phyloP scores from a whole-genome alignment of 192 early-diverging fungal species.

The Rhizoclosmatium globosum region DNA sequence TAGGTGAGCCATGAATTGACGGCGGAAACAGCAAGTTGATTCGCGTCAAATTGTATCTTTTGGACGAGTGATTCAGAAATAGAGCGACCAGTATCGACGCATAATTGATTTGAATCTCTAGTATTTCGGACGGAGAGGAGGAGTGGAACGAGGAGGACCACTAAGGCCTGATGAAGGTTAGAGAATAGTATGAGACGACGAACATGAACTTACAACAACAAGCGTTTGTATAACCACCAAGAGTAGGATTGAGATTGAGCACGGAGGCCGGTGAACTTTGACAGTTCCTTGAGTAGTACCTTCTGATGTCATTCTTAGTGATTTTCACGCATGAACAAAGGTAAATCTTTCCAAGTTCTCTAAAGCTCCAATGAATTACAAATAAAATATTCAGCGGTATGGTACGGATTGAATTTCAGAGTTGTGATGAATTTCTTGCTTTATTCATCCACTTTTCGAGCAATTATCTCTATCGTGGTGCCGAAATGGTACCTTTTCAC shows the following conservation, averaged over 20 bases:
- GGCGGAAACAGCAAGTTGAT: not conserved
- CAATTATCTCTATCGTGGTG: conserved; percentile 69
- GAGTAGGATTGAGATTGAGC: not conserved
- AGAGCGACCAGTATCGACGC: not conserved
- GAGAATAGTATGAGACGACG: not conserved
- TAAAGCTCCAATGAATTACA: too few species aligned
- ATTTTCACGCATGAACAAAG: too few species aligned
- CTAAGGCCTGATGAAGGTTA: not conserved
- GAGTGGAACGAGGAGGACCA: not conserved
- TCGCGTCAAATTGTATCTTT: not conserved
- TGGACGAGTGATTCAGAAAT: not conserved
- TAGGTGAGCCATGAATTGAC: not conserved
- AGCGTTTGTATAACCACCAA: not conserved
- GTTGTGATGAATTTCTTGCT: too few species aligned
- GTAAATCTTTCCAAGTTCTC: too few species aligned
- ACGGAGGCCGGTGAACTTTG: not conserved
- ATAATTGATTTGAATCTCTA: not conserved
- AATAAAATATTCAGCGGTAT: too few species aligned
- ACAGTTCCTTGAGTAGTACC: not conserved
- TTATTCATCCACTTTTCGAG: not conserved
- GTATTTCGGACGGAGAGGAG: not conserved
- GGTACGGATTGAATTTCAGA: too few species aligned
- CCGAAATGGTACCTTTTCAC: conserved; percentile 68
- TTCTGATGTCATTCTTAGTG: too few species aligned
- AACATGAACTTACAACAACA: not conserved